Conservation (phyloP, 192 early-diverging fungal species). For the Kickxella alabastrina region DNA sequence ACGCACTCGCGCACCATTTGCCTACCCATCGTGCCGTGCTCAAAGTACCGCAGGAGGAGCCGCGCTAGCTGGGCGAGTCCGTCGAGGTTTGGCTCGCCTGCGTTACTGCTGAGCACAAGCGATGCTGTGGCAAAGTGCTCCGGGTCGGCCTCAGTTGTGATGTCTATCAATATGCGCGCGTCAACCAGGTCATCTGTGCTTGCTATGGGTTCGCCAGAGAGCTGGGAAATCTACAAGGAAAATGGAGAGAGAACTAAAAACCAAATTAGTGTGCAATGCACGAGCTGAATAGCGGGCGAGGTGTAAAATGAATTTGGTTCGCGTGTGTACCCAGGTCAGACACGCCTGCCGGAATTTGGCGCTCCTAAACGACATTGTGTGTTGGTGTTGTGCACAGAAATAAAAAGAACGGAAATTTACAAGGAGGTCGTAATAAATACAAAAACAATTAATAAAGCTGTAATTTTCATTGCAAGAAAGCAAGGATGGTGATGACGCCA, state of each 20-base stretch:
- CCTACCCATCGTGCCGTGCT: constrained; percentile 18
- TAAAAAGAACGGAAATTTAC: neutral
- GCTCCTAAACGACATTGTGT: constrained; percentile 21
- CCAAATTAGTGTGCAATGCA: too few relatives aligned
- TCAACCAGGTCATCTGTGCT: constrained; percentile 30
- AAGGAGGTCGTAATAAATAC: neutral
- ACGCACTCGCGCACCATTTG: constrained; percentile 27
- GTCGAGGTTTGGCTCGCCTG: constrained; percentile 34
- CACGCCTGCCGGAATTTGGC: constrained; percentile 32
- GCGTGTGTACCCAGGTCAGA: constrained; percentile 23
- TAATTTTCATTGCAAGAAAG: neutral
- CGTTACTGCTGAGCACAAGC: constrained; percentile 24
- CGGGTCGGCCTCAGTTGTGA: constrained; percentile 38
- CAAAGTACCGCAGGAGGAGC: constrained; percentile 36
- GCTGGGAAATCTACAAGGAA: constrained; percentile 22
- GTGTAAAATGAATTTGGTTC: too few relatives aligned
- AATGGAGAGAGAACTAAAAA: neutral
- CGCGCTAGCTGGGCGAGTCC: constrained; percentile 47
- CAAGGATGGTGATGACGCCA: too few relatives aligned
- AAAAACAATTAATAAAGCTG: neutral
- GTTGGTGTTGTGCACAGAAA: neutral
- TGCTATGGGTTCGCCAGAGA: constrained; percentile 17
- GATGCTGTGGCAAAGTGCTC: constrained; percentile 47
- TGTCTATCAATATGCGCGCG: constrained; percentile 30
- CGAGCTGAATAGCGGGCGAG: neutral